Base-by-base conservation (phyloP, 208 protist species). In the Trypanosoma brucei region DNA sequence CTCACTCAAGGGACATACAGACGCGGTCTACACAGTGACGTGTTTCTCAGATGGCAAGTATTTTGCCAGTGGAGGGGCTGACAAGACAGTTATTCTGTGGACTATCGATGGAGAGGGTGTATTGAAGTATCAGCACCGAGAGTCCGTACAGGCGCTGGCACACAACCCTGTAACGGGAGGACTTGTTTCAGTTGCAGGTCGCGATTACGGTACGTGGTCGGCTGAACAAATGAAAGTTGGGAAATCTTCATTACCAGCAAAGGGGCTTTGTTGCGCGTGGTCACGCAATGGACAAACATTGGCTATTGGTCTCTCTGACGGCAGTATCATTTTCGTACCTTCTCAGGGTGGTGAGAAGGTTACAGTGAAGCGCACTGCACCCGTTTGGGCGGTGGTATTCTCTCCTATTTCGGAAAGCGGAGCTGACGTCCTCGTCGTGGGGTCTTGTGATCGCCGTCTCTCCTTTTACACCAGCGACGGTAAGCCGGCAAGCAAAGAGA, bases 161-260 rank as follows among this genome's bases (percentile, higher is more conserved):
- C 94, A 88, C 79, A 98, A 98, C 72, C 96, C 97, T 13, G 70
- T 88, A 49, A 85, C 65, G 2, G 66, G 81, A 31, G 75, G 97
- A 67, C 79, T 99, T 46, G 87, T 82, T 38, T 96, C 88, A 3
- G 78, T 97, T 39, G 93, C 97, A 2, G 82, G 73, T 52, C 60
- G 74, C 5, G 97, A 99, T 71, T 98, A 98, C 81, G 97, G 94
- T 55, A 42, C 98, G n/a, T 99, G 96, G 96, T 93, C 90, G 1
- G 79, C 91, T 3, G 92, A 97, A 5, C 72, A 94, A 60, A 79
- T 95, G 35, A 94, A 93, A 55, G 93, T 98, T 35, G 62, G 72
- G 6, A 98, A 98, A 76, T 76, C 83, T 68, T 65, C 86, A 34
- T 64, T 98, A 13, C 64, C 77, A 0, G 93, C 91, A 31, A 95